A percentile compares a stretch with the other conserved stretches of the same genome.
phyloP scores from a whole-genome alignment of 192 early-diverging fungal species.

The Backusella sp. region DNA sequence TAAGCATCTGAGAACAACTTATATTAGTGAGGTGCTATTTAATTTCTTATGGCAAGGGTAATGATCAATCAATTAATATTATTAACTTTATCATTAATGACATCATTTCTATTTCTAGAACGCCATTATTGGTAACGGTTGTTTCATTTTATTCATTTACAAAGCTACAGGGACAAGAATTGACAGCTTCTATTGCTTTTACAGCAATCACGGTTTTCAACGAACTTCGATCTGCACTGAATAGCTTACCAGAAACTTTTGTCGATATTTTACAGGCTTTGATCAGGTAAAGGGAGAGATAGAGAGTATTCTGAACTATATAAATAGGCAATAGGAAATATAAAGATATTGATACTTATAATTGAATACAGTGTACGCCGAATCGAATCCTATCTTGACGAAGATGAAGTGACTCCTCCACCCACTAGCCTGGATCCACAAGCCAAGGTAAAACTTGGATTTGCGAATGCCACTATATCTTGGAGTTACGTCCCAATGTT shows the following conservation, averaged over 20 bases:
- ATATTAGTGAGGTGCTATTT: conserved; percentile 25
- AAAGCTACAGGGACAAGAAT: conserved; percentile 49
- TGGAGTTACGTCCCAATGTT: conserved; percentile 30
- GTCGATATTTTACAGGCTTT: conserved; percentile 19
- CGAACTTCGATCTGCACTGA: conserved; percentile 44
- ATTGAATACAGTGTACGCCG: conserved; percentile 44
- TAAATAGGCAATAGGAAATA: neutral
- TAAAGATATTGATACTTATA: neutral
- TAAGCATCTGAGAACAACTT: conserved; percentile 16
- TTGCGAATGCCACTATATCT: conserved; percentile 48
- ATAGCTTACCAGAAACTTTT: conserved; percentile 37
- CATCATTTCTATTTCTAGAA: conserved; percentile 13
- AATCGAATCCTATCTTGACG: conserved; percentile 73
- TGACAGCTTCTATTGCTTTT: conserved; percentile 68
- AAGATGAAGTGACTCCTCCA: conserved; percentile 65
- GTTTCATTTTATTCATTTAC: conserved; percentile 62
- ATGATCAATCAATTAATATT: conserved; percentile 14
- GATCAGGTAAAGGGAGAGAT: conserved; percentile 17
- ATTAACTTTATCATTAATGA: conserved; percentile 5
- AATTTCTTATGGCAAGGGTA: conserved; percentile 43
- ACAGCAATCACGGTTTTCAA: conserved; percentile 67
- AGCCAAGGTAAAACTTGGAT: conserved; percentile 32
- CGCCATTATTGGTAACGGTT: conserved; percentile 59
- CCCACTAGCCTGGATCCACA: conserved; percentile 12
- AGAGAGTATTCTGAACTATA: neutral